phyloP scores from a whole-genome alignment of 768 basidiomycete species.

The Lepiota venenata region DNA sequence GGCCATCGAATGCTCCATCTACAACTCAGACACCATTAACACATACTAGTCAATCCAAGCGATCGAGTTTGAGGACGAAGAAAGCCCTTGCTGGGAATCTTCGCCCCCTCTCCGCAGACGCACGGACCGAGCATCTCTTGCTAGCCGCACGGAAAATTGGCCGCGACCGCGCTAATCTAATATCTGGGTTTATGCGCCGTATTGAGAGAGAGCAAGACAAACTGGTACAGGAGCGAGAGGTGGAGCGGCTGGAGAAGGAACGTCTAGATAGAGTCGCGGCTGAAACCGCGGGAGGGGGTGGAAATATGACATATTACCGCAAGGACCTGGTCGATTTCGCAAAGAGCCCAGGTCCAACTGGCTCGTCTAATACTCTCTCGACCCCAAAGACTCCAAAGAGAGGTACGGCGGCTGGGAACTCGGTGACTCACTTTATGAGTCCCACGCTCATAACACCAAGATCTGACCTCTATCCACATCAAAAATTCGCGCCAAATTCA shows the following conservation, averaged over 20 bases:
- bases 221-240: constrained; percentile 26
- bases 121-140: constrained; percentile 67
- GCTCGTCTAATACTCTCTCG: constrained; percentile 7
- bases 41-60: constrained; percentile 11
- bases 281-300: constrained; percentile 19
- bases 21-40: constrained; percentile 12
- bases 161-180: constrained; percentile 51
- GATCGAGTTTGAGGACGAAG: constrained; percentile 10
- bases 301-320: constrained; percentile 17
- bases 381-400: constrained; percentile 21
- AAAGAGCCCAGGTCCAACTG: constrained; percentile 15
- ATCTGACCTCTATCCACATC: not conserved
- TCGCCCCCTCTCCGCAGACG: constrained; percentile 49
- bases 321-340: constrained; percentile 8
- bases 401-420: constrained; percentile 1
- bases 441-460: constrained; percentile 8
- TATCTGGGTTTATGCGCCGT: constrained; percentile 46
- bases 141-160: constrained; percentile 71
- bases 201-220: constrained; percentile 34
- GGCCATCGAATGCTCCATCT: constrained; percentile 13
- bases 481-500: constrained; percentile 16
- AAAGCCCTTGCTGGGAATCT: constrained; percentile 12
- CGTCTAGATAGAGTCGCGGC: constrained; percentile 23
- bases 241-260: constrained; percentile 27
- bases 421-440: constrained; percentile 6